phyloP scores from a whole-genome alignment of 2,329 filamentous ascomycete genomes.

The Beauveria varroae region DNA sequence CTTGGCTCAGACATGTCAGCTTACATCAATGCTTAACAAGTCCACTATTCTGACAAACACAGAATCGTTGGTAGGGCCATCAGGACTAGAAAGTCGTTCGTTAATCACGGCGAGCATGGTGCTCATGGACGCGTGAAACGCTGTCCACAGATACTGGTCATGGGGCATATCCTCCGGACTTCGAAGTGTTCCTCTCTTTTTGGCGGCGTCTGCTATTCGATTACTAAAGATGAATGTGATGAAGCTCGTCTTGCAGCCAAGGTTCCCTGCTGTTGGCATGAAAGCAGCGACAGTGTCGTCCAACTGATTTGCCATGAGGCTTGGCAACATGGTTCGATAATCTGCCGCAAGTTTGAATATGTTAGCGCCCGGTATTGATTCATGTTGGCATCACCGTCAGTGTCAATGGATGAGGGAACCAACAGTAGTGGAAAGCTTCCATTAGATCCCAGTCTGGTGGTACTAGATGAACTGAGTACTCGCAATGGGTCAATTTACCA shows the following conservation, averaged over 20 bases:
- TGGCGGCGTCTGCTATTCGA: conserved; percentile 6
- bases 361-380: not conserved
- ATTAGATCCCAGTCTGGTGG: conserved; percentile 5
- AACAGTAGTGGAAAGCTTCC: conserved; percentile 5
- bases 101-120: not conserved
- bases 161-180: conserved; percentile 1
- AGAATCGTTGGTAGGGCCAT: not conserved
- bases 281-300: not conserved
- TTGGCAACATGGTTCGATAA: conserved; percentile 4
- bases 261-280: not conserved
- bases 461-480: not conserved
- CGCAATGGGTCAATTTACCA: not conserved
- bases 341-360: not conserved
- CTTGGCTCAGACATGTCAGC: not conserved
- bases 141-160: conserved; percentile 1
- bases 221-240: conserved; percentile 7
- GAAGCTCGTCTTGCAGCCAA: conserved; percentile 8
- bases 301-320: not conserved
- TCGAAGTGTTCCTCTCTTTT: not conserved
- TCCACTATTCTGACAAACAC: conserved; percentile 4
- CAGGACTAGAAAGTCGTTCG: not conserved
- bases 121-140: not conserved
- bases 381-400: not conserved
- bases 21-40: conserved; percentile 5
- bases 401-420: not conserved